Evolutionary conservation across 768 basidiomycete genomes (phyloP).

Genomic region (Crepidotus variabilis): DNA sequence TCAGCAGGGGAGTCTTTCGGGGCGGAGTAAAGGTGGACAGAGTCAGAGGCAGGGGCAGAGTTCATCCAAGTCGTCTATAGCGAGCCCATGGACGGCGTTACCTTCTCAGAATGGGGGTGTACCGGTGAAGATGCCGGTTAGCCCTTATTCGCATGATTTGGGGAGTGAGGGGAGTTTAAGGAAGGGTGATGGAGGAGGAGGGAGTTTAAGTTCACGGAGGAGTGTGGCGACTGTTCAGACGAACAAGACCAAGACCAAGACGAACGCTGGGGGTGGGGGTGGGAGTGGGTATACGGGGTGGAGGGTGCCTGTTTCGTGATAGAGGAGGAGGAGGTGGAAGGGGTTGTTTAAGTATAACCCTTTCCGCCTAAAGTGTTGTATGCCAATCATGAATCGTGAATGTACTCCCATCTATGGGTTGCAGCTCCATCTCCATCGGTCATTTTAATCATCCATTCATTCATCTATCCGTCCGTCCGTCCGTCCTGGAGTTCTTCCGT

Average conservation of each 20-base stretch:
- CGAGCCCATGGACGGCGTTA: background rate
- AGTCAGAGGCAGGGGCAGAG: too few relatives aligned
- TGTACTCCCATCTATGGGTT: too few relatives aligned
- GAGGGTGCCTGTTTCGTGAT: background rate
- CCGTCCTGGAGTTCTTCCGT: too few relatives aligned
- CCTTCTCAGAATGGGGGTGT: background rate
- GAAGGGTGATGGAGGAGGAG: background rate
- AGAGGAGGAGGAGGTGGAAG: background rate
- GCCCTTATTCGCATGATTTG: background rate
- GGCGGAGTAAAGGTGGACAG: too few relatives aligned
- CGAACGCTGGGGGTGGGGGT: background rate
- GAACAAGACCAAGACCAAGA: background rate
- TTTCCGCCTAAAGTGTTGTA: too few relatives aligned
- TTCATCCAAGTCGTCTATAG: too few relatives aligned
- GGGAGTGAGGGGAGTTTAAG: background rate
- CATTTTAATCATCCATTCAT: too few relatives aligned
- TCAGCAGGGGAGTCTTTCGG: too few relatives aligned
- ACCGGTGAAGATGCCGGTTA: background rate
- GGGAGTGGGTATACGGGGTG: background rate
- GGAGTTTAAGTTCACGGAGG: background rate
- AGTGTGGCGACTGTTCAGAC: background rate
- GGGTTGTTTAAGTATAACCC: background rate
- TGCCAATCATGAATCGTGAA: too few relatives aligned
- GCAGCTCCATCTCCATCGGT: too few relatives aligned
- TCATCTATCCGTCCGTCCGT: too few relatives aligned